phyloP scores from a whole-genome alignment of 1,139 yeast species.

The Diutina mesorugosa region DNA sequence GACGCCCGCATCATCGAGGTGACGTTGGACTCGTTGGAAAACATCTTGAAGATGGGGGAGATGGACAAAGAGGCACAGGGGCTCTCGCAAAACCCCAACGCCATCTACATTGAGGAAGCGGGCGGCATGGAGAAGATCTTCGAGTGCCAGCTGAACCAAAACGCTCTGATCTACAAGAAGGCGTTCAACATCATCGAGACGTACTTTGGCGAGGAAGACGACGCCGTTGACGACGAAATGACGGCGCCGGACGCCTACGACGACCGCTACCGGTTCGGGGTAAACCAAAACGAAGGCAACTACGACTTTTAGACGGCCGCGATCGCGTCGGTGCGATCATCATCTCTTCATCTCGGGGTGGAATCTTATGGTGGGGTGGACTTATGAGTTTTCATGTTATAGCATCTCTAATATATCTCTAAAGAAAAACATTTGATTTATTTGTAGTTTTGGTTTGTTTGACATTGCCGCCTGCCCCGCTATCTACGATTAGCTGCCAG shows the following conservation, averaged over 20 bases:
- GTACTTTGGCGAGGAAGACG: constrained; percentile 72
- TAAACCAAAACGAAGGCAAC: constrained; percentile 28
- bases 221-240: constrained; percentile 58
- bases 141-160: constrained; percentile 84
- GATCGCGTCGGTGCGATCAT: no score
- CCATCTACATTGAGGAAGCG: constrained; percentile 89
- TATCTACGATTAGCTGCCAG: neutral
- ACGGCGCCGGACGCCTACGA: constrained; percentile 77
- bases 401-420: constrained; percentile 3
- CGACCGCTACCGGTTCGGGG: constrained; percentile 81
- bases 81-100: constrained; percentile 65
- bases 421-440: neutral
- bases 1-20: constrained; percentile 91
- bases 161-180: constrained; percentile 85
- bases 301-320: constrained; percentile 21
- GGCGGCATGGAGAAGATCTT: constrained; percentile 97
- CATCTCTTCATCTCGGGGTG: neutral
- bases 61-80: constrained; percentile 73
- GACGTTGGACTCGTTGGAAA: constrained; percentile 88
- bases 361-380: neutral
- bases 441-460: no score
- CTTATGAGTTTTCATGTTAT: neutral
- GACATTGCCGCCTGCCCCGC: neutral
- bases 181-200: constrained; percentile 84
- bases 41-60: constrained; percentile 77